Conservation (phyloP, 2,329 filamentous ascomycete genomes). For the Colletotrichum orbiculare region DNA sequence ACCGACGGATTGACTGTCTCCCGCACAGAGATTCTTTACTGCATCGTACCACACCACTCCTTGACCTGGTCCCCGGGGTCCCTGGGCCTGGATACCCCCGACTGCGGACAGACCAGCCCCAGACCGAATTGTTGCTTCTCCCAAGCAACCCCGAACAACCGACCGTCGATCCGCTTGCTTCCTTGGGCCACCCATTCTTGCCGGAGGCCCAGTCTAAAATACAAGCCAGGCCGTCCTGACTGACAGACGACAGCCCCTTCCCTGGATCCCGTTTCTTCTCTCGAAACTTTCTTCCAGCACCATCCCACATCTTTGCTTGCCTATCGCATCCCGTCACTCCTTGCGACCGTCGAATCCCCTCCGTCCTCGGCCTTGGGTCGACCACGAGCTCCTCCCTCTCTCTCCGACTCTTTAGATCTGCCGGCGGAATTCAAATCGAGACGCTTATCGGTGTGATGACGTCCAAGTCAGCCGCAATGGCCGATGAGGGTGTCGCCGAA, state of each 20-base stretch:
- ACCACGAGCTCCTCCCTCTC: conserved; percentile 32
- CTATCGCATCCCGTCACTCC: no score
- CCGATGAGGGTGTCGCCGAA: conserved; percentile 76
- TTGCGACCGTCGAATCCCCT: conserved; percentile 15
- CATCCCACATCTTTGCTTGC: conserved; percentile 18
- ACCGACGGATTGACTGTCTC: no score
- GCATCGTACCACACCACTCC: conserved; percentile 7
- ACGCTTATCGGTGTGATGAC: conserved; percentile 27
- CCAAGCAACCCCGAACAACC: conserved; percentile 15
- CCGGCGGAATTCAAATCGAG: conserved; percentile 20
- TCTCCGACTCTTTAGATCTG: conserved; percentile 20
- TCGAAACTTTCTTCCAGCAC: conserved; percentile 31
- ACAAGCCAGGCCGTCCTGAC: conserved; percentile 36
- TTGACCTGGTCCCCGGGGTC: conserved; percentile 24
- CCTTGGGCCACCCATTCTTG: conserved; percentile 20
- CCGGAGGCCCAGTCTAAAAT: conserved; percentile 30
- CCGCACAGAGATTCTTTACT: background rate
- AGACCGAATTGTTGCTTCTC: conserved; percentile 29
- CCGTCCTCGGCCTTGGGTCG: conserved; percentile 32
- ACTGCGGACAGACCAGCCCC: no score
- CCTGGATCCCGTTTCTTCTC: conserved; percentile 37
- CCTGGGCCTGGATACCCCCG: conserved; percentile 22
- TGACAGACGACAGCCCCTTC: conserved; percentile 34
- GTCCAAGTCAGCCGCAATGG: conserved; percentile 53
- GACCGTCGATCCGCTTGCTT: conserved; percentile 32